Conservation (phyloP, 1,284 basidiomycete species). For the Taiwanofungus camphoratus region DNA sequence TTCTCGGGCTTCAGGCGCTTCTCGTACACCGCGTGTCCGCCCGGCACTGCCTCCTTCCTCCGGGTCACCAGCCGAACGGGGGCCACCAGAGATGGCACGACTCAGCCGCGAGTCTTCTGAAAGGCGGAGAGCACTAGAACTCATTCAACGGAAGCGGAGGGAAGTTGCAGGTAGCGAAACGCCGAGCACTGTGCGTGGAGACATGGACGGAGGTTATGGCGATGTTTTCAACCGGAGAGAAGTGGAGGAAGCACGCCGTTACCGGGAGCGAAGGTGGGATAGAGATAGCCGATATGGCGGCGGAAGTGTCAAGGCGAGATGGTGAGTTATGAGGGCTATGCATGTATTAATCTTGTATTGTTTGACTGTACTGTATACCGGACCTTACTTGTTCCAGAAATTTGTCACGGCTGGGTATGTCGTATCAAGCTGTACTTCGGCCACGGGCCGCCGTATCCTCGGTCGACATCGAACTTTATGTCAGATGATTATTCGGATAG, state of each 20-base stretch:
- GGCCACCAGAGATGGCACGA: slow-evolving; percentile 43
- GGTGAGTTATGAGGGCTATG: too few species aligned
- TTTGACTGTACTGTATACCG: too few species aligned
- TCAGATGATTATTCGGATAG: too few species aligned
- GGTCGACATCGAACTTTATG: too few species aligned
- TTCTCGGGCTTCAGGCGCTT: slow-evolving; percentile 26
- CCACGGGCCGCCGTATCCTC: too few species aligned
- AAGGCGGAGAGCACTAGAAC: slow-evolving; percentile 61
- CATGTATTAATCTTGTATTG: too few species aligned
- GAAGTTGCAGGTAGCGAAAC: slow-evolving; percentile 61
- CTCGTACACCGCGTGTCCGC: slow-evolving; percentile 4
- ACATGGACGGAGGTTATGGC: slow-evolving; percentile 46
- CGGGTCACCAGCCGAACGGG: slow-evolving; percentile 16
- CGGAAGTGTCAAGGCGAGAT: too few species aligned
- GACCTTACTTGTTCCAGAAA: too few species aligned
- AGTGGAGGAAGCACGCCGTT: slow-evolving; percentile 61
- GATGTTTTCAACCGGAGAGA: slow-evolving; percentile 68
- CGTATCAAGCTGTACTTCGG: too few species aligned
- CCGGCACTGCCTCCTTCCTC: slow-evolving; percentile 2
- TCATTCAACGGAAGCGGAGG: slow-evolving; percentile 57
- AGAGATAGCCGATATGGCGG: too few species aligned
- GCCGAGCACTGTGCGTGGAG: slow-evolving; percentile 61
- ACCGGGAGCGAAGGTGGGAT: slow-evolving; percentile 21
- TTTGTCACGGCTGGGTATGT: too few species aligned
- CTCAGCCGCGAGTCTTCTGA: slow-evolving; percentile 68